Base-by-base conservation (phyloP, 768 basidiomycete genomes). In the Pisolithus albus region DNA sequence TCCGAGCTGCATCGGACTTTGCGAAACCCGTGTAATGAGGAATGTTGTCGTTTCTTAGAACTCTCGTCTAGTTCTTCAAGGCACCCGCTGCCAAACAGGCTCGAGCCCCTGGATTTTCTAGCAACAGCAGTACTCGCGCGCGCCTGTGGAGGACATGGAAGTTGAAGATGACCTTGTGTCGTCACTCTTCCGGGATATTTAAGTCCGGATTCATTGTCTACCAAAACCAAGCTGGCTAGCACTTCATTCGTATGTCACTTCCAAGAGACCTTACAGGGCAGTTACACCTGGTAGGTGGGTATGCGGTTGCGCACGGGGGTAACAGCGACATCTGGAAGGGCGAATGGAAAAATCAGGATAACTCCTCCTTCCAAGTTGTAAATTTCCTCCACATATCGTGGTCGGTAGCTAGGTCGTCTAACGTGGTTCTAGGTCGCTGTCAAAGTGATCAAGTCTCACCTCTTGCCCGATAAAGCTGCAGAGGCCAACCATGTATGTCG, bases 371-470 rank as follows among this genome's bases (percentile, higher is more conserved):
- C 9, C 24, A 37, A 32, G 37, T 37, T 4, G 51, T 19, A 36
- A 23, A 46, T 30, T 36, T 46, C 19, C 26, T 24, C 23, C 30
- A 9, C 10, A 13, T 3, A 34, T 11, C 34, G 13, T 34, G 34
- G 13, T 11, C 34, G 13, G 34, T 34, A 34, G 11, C 34, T 5
- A 11, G 11, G 40, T 34, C 8, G 24, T 41, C 21, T 37, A 46
- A 21, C 37, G 18, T n/a, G 5, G n/a, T 16, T 11, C 18, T 47
- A 64, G 56, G 59, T 65, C 24, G 64, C 64, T 18, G 63, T 64
- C 43, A 64, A 64, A 54, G 56, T 65, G 1, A 65, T 64, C 26
- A 56, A 59, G 47, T 57, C 56, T 32, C 39, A 56, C 19, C 54
- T 59, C 38, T 52, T 42, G 5, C 43, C 36, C 3, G 56, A 54